These are phyloP conservation scores for Yamadazyma jaroonii DNA, from an alignment of 1,139 yeast species.

Conservation along the genomic window DNA sequence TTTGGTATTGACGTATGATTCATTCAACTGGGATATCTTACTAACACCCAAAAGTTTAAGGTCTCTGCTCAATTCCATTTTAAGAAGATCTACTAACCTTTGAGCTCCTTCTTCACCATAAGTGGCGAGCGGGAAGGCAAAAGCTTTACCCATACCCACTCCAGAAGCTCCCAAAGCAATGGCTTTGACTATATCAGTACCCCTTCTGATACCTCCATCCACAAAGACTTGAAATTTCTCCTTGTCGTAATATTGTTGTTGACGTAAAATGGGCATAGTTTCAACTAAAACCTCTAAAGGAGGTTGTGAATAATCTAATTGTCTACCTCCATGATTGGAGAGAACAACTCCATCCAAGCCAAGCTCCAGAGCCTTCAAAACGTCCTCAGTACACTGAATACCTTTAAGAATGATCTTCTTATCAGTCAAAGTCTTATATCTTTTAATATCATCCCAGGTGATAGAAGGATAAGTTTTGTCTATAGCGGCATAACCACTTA, in stretches of 20 bases:
- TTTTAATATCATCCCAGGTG: slow-evolving; percentile 39
- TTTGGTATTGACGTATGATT: slow-evolving; percentile 1
- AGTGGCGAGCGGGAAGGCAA: slow-evolving; percentile 46
- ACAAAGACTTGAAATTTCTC: slow-evolving; percentile 41
- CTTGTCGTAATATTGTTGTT: slow-evolving; percentile 28
- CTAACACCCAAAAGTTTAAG: slow-evolving; percentile 46
- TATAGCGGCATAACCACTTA: background rate
- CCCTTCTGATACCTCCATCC: slow-evolving; percentile 56
- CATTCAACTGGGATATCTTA: background rate
- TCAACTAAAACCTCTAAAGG: slow-evolving; percentile 50
- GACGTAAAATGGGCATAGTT: slow-evolving; percentile 37
- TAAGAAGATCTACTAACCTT: slow-evolving; percentile 40
- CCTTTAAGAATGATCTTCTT: slow-evolving; percentile 42
- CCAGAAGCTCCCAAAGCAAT: slow-evolving; percentile 58
- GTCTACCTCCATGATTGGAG: slow-evolving; percentile 58
- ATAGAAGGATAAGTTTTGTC: slow-evolving; percentile 48
- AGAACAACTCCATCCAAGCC: slow-evolving; percentile 48
- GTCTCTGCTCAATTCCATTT: slow-evolving; percentile 43
- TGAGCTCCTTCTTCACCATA: slow-evolving; percentile 51
- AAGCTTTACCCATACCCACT: slow-evolving; percentile 51
- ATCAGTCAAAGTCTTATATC: background rate
- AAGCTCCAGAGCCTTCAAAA: slow-evolving; percentile 39
- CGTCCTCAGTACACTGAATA: slow-evolving; percentile 52
- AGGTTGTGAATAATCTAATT: slow-evolving; percentile 47
- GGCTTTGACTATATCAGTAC: slow-evolving; percentile 54